Evolutionary conservation across 75 land plant species (phyloP), one percentile per base, ranked within the genome.

Genomic region (Adiantum capillusveneris): DNA sequence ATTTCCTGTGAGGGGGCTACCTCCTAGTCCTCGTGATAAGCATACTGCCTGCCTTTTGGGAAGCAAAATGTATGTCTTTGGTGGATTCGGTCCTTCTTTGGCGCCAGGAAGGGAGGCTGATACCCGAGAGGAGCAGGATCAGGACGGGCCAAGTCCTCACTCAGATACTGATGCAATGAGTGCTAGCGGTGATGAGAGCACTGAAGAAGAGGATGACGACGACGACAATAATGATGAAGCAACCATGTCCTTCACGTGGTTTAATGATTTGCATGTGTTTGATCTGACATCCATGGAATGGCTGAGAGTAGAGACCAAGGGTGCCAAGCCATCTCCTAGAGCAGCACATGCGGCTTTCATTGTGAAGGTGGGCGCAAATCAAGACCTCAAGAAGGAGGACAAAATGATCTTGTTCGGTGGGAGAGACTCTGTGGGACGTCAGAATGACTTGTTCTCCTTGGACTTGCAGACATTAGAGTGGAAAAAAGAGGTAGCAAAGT

Each of bases 341-440:
- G 50, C 50, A 6, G 50, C 50, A 21, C 50, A 46, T 46, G 50
- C 50, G 3, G 50, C 50, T 17, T 46, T 46, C 22, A 46, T 46
- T 6, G 17, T 14, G 22, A 46, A 46, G 18, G 50, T 21, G 17
- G 13, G 5, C 14, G 22, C 12, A n/a, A 17, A 21, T 46, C n/a
- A n/a, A n/a, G n/a, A n/a, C n/a, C n/a, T n/a, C n/a, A 2, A 6
- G 3, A 46, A 18, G 50, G 14, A 2, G 17, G 50, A 17, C 12
- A 46, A 17, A 21, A 6, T 46, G 50, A 3, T 46, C 14, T 3
- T 46, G 5, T 46, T 46, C 17, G 50, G 50, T 18, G 50, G 50
- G 6, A 46, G 50, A 46, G 50, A 46, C 22, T 14, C 18, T 21
- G 22, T 46, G 5, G 50, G 50, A 2, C 18, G 50, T 18, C 18